Conservation (phyloP, 2,329 filamentous ascomycete genomes). For the Aulographum hederae region DNA sequence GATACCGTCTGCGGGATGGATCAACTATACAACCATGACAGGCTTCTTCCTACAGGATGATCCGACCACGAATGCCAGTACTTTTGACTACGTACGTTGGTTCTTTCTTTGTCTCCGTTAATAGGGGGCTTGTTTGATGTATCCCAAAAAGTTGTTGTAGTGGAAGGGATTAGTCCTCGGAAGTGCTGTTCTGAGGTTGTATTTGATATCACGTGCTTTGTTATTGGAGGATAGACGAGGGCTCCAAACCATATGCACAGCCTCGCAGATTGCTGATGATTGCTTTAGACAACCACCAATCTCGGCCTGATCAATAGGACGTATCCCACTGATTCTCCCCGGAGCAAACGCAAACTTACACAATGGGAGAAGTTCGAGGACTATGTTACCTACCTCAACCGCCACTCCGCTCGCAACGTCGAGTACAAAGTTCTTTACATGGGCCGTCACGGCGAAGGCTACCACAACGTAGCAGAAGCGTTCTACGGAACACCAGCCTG, state of each 20-base stretch:
- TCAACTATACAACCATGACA: conserved; percentile 40
- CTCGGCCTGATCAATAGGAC: conserved; percentile 47
- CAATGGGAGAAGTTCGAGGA: conserved; percentile 48
- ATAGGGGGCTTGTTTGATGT: too few relatives aligned
- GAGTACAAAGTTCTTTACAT: conserved; percentile 50
- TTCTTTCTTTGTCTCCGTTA: not conserved
- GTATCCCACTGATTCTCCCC: conserved; percentile 36
- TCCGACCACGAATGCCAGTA: conserved; percentile 30
- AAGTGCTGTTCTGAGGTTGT: too few relatives aligned
- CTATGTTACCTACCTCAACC: conserved; percentile 38
- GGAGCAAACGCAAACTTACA: conserved; percentile 11
- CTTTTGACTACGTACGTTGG: conserved; percentile 42
- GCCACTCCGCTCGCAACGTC: conserved; percentile 17
- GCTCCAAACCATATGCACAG: not conserved
- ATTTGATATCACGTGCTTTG: too few relatives aligned
- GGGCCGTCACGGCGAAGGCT: conserved; percentile 52
- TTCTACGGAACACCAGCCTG: conserved; percentile 51
- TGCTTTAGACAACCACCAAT: conserved; percentile 34
- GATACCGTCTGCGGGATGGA: too few relatives aligned
- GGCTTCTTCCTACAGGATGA: conserved; percentile 51
- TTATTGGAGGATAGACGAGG: too few relatives aligned
- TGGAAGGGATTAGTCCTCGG: too few relatives aligned
- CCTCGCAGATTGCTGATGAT: not conserved
- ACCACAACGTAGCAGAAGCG: conserved; percentile 44
- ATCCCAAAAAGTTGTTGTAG: too few relatives aligned